Conservation (phyloP, 2,329 filamentous ascomycete genomes). For the Aureobasidium sp. region DNA sequence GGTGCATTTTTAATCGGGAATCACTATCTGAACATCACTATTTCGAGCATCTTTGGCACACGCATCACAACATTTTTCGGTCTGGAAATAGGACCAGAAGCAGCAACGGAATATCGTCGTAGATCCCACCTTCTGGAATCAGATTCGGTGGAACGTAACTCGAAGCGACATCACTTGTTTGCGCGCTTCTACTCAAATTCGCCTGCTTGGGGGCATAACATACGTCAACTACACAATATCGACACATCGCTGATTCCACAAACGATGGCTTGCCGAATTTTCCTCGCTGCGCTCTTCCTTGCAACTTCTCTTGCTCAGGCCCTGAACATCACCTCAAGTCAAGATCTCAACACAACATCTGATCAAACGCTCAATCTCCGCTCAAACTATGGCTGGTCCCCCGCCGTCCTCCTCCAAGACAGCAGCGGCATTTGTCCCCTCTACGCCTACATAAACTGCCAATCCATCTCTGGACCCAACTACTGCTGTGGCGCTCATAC, state of each 20-base stretch:
- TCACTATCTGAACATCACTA: no score
- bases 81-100: no score
- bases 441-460: constrained; percentile 11
- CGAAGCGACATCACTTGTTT: background rate
- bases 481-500: background rate
- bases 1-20: no score
- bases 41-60: no score
- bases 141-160: background rate
- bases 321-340: background rate
- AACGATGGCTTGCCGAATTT: no score
- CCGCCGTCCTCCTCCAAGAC: constrained; percentile 2
- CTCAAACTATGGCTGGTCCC: constrained; percentile 6
- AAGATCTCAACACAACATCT: background rate
- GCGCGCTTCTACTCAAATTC: background rate
- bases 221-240: background rate
- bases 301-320: background rate
- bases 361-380: background rate
- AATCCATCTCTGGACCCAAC: background rate
- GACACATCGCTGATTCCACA: no score
- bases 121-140: background rate
- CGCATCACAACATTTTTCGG: no score
- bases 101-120: no score
- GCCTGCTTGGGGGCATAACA: background rate
- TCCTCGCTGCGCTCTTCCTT: background rate
- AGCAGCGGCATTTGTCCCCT: background rate